A percentile compares a stretch with the other conserved stretches of the same genome.
These are phyloP conservation scores for Chenopodium album DNA, from an alignment of 148 eudicot genomes.

Conservation along the genomic window DNA sequence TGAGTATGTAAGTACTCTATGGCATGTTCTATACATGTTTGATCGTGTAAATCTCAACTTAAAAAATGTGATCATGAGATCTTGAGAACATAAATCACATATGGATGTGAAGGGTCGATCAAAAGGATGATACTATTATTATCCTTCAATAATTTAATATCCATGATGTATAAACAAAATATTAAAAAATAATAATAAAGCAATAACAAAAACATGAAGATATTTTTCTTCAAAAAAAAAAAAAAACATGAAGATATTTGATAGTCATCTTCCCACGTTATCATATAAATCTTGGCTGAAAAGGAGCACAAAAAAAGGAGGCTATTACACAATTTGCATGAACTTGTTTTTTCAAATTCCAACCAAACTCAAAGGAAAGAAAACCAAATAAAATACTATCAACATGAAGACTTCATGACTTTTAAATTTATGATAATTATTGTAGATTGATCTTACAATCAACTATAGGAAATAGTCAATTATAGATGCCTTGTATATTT, in stretches of 20 bases:
- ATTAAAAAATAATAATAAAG: too few relatives aligned
- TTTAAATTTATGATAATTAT: not conserved
- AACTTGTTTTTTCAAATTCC: constrained; percentile 20
- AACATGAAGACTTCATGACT: constrained; percentile 10
- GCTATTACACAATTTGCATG: not conserved
- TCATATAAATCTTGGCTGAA: not conserved
- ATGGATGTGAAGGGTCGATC: not conserved
- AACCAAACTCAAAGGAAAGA: constrained; percentile 16
- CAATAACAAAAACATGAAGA: not conserved
- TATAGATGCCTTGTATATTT: not conserved
- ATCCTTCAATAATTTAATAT: constrained; percentile 5
- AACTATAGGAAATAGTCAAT: constrained; percentile 12
- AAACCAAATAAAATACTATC: not conserved
- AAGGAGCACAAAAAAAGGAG: constrained; percentile 6
- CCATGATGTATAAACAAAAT: not conserved
- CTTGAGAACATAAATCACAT: not conserved
- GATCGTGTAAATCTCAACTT: too few relatives aligned
- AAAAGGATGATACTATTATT: not conserved
- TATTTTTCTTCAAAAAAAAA: not conserved
- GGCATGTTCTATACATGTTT: too few relatives aligned
- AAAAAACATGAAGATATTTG: not conserved
- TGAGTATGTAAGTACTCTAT: too few relatives aligned
- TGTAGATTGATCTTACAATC: constrained; percentile 8
- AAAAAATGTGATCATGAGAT: too few relatives aligned
- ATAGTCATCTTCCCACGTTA: constrained; percentile 11